These are phyloP conservation scores for Rheum nobile DNA, from an alignment of 148 eudicot species.

Conservation along the genomic window DNA sequence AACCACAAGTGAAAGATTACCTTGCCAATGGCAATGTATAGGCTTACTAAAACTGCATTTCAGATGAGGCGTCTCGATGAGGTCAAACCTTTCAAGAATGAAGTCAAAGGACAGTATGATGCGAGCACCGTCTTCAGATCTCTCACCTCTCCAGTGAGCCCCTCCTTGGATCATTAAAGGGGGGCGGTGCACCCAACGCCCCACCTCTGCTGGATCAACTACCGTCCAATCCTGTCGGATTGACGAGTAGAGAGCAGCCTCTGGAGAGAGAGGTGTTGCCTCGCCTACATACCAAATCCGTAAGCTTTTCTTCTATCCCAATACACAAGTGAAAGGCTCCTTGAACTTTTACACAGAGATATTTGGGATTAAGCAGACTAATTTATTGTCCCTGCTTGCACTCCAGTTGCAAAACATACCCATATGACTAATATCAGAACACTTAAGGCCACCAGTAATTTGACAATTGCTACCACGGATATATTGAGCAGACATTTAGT, in stretches of 20 bases:
- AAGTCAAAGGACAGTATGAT: background rate
- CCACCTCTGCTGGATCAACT: background rate
- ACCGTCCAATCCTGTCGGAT: background rate
- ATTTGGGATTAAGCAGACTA: too few species aligned
- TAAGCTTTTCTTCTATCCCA: too few species aligned
- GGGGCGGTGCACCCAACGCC: background rate
- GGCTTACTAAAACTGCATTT: background rate
- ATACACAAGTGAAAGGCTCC: too few species aligned
- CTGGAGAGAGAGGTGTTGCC: too few species aligned
- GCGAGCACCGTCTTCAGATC: background rate
- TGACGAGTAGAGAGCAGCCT: background rate
- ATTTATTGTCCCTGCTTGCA: too few species aligned
- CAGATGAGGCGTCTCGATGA: background rate
- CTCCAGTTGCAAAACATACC: too few species aligned
- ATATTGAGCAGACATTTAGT: background rate
- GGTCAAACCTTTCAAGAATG: background rate
- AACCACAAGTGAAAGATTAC: background rate
- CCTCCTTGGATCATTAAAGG: background rate
- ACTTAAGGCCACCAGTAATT: too few species aligned
- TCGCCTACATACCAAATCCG: too few species aligned
- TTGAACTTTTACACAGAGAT: too few species aligned
- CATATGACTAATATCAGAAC: too few species aligned
- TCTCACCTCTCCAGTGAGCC: background rate
- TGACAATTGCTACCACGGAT: too few species aligned
- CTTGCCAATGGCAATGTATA: background rate